phyloP scores from a whole-genome alignment of 2,329 filamentous ascomycete species.

The Colletotrichum lindemuthianum region DNA sequence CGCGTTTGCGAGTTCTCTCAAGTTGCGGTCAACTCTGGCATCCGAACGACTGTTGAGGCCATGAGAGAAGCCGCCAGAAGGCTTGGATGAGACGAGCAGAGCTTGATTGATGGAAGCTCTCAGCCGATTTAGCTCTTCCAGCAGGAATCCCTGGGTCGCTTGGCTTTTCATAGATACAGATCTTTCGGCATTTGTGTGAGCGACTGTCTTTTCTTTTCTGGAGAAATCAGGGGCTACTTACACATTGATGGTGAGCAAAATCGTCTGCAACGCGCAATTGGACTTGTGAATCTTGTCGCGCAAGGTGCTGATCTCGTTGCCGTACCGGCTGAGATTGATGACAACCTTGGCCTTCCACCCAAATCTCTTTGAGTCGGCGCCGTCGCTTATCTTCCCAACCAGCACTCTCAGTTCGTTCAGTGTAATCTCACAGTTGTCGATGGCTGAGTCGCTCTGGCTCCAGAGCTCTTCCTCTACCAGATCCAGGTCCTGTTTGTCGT shows the following conservation, averaged over 20 bases:
- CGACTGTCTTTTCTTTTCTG: no score
- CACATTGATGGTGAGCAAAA: conserved; percentile 41
- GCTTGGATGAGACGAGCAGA: conserved; percentile 34
- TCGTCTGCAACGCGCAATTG: conserved; percentile 42
- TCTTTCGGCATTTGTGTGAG: not conserved
- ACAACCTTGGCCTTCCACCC: conserved; percentile 29
- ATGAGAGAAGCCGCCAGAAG: conserved; percentile 25
- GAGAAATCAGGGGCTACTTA: conserved; percentile 3
- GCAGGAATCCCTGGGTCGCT: conserved; percentile 35
- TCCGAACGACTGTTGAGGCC: conserved; percentile 12
- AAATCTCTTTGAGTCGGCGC: conserved; percentile 8
- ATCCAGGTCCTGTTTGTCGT: conserved; percentile 37
- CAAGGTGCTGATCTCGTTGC: conserved; percentile 36
- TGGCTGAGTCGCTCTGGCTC: conserved; percentile 38
- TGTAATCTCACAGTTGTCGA: conserved; percentile 38
- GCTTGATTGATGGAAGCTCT: conserved; percentile 39
- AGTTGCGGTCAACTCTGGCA: conserved; percentile 34
- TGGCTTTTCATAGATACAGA: conserved; percentile 37
- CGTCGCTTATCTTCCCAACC: conserved; percentile 36
- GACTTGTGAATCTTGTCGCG: conserved; percentile 41
- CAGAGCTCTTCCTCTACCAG: conserved; percentile 39
- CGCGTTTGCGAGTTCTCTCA: conserved; percentile 39
- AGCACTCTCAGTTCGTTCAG: conserved; percentile 36
- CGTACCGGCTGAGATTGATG: conserved; percentile 36
- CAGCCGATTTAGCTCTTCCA: conserved; percentile 36